These are phyloP conservation scores for Termitomyces titanicus DNA, from an alignment of 768 basidiomycete species.

Conservation along the genomic window DNA sequence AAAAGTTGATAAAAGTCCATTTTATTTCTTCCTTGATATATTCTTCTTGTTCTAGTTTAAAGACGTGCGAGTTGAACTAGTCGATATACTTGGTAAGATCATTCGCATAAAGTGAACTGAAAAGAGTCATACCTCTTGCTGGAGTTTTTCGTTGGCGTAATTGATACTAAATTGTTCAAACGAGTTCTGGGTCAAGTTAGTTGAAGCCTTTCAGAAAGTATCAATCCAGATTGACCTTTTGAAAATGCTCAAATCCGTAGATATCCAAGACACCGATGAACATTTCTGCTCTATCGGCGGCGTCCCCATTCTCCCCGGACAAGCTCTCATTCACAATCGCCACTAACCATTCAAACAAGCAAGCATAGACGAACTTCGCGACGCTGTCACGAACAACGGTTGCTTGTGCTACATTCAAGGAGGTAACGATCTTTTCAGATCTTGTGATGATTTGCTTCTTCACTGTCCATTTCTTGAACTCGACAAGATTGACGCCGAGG, in stretches of 20 bases:
- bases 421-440: constrained; percentile 91
- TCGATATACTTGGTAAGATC: constrained; percentile 6
- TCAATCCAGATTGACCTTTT: constrained; percentile 57
- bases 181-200: constrained; percentile 53
- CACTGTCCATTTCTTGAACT: constrained; percentile 98
- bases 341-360: constrained; percentile 98
- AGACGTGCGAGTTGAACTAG: constrained; percentile 98
- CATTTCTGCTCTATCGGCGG: constrained; percentile 88
- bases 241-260: constrained; percentile 96
- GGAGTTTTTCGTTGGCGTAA: constrained; percentile 97
- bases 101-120: background rate
- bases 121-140: constrained; percentile 74
- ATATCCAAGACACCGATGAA: constrained; percentile 99
- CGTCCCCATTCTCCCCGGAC: constrained; percentile 92
- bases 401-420: constrained; percentile 83
- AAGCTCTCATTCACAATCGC: constrained; percentile 96
- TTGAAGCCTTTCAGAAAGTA: background rate
- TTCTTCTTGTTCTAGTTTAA: constrained; percentile 99
- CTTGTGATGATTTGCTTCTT: constrained; percentile 97
- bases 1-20: constrained; percentile 99
- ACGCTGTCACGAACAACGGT: constrained; percentile 94
- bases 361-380: constrained; percentile 98
- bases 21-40: constrained; percentile 98
- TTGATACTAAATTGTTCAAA: constrained; percentile 99
- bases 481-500: constrained; percentile 82